Percentiles rank a stretch among this genome's conserved stretches.
Evolutionary conservation across 805 yeast species (phyloP).

Genomic region (Myxozyma monticola): DNA sequence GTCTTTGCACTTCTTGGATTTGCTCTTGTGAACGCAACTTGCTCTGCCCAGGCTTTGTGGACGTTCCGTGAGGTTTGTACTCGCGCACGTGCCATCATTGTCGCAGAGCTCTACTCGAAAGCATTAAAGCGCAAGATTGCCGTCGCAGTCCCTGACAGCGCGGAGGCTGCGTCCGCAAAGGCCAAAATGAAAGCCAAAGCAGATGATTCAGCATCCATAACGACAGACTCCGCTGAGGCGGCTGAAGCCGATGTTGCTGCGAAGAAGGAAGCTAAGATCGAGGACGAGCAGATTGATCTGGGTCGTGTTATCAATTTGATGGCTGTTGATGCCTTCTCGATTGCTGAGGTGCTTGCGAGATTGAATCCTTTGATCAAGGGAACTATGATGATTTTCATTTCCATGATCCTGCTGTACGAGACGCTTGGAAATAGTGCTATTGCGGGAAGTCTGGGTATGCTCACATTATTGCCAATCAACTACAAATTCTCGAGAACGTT

Average conservation of each 20-base stretch:
- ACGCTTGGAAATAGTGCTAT: slow-evolving; percentile 87
- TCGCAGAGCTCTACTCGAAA: slow-evolving; percentile 90
- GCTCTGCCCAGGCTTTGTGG: slow-evolving; percentile 78
- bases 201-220: background rate
- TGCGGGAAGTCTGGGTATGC: slow-evolving; percentile 70
- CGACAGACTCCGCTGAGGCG: slow-evolving; percentile 5
- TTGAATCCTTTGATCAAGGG: slow-evolving; percentile 80
- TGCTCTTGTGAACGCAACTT: slow-evolving; percentile 58
- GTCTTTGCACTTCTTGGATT: slow-evolving; percentile 69
- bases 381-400: slow-evolving; percentile 65
- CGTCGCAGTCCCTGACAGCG: slow-evolving; percentile 14
- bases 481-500: slow-evolving; percentile 62
- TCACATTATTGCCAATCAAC: slow-evolving; percentile 70
- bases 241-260: slow-evolving; percentile 26
- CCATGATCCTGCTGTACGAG: slow-evolving; percentile 65
- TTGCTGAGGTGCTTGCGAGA: slow-evolving; percentile 90
- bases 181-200: slow-evolving; percentile 26
- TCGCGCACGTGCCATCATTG: slow-evolving; percentile 82
- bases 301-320: slow-evolving; percentile 94
- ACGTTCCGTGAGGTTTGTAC: slow-evolving; percentile 90
- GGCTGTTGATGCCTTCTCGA: slow-evolving; percentile 93
- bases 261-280: slow-evolving; percentile 38
- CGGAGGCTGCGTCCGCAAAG: slow-evolving; percentile 16
- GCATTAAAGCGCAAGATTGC: slow-evolving; percentile 73
- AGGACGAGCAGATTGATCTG: slow-evolving; percentile 50